Percentiles rank a stretch among this genome's conserved stretches.
phyloP scores from a whole-genome alignment of 805 yeast genomes.

The Zygoascus flipseniorum region DNA sequence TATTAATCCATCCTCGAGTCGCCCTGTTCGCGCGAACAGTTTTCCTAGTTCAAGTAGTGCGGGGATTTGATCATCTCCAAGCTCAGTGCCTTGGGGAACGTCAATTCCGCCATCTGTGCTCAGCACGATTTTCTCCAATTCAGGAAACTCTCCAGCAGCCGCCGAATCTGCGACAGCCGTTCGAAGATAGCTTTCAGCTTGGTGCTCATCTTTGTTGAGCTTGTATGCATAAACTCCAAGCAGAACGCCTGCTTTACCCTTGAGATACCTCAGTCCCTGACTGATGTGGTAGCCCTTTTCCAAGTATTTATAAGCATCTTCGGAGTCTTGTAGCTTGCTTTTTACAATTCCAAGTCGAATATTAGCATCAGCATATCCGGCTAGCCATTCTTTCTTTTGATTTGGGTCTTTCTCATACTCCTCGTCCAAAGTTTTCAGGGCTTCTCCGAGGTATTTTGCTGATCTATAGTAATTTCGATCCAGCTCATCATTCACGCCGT shows the following conservation, averaged over 20 bases:
- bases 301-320: slow-evolving; percentile 21
- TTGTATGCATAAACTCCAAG: slow-evolving; percentile 10
- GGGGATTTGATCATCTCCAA: slow-evolving; percentile 8
- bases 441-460: slow-evolving; percentile 15
- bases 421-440: neutral
- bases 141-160: slow-evolving; percentile 2
- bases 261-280: slow-evolving; percentile 20
- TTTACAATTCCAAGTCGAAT: slow-evolving; percentile 24
- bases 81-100: slow-evolving; percentile 2
- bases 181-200: neutral
- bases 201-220: neutral
- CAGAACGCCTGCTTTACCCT: slow-evolving; percentile 18
- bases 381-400: slow-evolving; percentile 23
- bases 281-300: slow-evolving; percentile 21
- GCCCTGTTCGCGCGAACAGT: slow-evolving; percentile 7
- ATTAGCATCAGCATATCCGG: slow-evolving; percentile 27
- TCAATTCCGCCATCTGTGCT: slow-evolving; percentile 3
- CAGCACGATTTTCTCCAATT: neutral
- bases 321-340: slow-evolving; percentile 11
- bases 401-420: neutral
- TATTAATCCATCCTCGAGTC: slow-evolving; percentile 17
- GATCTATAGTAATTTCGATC: slow-evolving; percentile 12
- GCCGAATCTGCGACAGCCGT: slow-evolving; percentile 4
- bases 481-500: slow-evolving; percentile 13
- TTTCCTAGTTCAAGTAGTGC: slow-evolving; percentile 20